phyloP scores from a whole-genome alignment of 2,329 filamentous ascomycete genomes.

The Kalaharituber pfeilii region DNA sequence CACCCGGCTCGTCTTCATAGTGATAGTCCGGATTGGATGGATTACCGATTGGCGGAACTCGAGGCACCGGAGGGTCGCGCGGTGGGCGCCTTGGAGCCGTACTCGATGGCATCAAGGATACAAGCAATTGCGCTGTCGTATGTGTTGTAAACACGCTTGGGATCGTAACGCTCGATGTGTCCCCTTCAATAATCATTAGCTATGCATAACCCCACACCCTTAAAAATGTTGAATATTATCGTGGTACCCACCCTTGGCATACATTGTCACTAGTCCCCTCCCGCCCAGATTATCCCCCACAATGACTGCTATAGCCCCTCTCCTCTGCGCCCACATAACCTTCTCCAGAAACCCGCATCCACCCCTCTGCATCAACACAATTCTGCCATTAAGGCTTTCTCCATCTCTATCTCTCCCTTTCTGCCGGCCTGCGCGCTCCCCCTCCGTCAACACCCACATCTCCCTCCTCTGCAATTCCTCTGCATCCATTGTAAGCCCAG shows the following conservation, averaged over 20 bases:
- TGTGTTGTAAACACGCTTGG: conserved; percentile 88
- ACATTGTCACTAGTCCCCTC: conserved; percentile 88
- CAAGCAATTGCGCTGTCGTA: conserved; percentile 83
- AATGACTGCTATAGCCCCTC: conserved; percentile 76
- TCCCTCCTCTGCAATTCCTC: background rate
- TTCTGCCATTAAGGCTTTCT: conserved; percentile 20
- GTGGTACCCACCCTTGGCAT: conserved; percentile 42
- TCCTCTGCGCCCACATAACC: conserved; percentile 86
- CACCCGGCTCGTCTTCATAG: background rate
- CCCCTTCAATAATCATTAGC: too few species aligned
- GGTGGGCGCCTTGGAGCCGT: too few species aligned
- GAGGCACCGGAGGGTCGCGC: background rate
- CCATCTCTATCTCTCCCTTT: conserved; percentile 5
- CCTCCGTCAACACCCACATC: background rate
- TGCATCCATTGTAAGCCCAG: conserved; percentile 55
- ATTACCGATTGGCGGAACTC: background rate
- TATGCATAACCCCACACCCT: background rate
- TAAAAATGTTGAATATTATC: conserved; percentile 2
- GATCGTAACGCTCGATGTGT: conserved; percentile 88
- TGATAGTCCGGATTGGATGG: background rate
- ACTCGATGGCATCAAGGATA: conserved; percentile 44
- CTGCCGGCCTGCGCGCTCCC: background rate
- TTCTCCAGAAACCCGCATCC: conserved; percentile 96
- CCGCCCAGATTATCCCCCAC: conserved; percentile 87
- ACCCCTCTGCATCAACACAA: conserved; percentile 77